Evolutionary conservation across 1,284 basidiomycete species (phyloP).

Genomic region (Tilletiopsis washingtonensis): DNA sequence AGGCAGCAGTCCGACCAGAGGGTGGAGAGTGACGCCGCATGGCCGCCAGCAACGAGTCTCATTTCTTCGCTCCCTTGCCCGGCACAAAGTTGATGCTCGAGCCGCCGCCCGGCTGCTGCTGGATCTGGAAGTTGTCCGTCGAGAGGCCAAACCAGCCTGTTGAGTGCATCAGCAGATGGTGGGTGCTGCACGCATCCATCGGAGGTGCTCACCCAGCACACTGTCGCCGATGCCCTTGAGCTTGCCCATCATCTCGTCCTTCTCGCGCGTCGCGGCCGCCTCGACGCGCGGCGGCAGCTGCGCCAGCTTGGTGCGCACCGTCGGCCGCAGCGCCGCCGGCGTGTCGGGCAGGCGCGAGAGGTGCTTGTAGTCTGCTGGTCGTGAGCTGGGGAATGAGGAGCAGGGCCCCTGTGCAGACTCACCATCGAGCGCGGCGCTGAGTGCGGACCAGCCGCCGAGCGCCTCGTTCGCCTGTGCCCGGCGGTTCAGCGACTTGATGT

Average conservation of each 20-base stretch:
- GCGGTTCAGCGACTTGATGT: slow-evolving; percentile 79
- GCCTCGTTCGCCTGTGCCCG: slow-evolving; percentile 75
- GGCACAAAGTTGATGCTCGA: slow-evolving; percentile 78
- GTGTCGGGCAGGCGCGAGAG: slow-evolving; percentile 61
- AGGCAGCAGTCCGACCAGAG: too few relatives aligned
- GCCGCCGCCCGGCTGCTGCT: slow-evolving; percentile 68
- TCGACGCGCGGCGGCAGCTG: slow-evolving; percentile 58
- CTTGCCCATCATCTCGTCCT: slow-evolving; percentile 83
- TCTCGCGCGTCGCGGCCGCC: slow-evolving; percentile 74
- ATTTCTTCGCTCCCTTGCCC: neutral
- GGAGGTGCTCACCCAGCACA: slow-evolving; percentile 65
- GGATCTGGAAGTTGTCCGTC: slow-evolving; percentile 70
- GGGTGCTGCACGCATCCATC: too few relatives aligned
- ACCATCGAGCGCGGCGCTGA: slow-evolving; percentile 79
- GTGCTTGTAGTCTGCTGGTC: slow-evolving; percentile 53
- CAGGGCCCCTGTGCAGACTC: slow-evolving; percentile 10
- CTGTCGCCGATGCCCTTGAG: slow-evolving; percentile 86
- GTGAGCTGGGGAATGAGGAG: neutral
- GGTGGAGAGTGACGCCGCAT: too few relatives aligned
- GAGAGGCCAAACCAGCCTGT: slow-evolving; percentile 46
- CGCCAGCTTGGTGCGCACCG: slow-evolving; percentile 8
- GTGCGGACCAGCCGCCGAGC: slow-evolving; percentile 70
- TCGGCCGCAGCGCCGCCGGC: slow-evolving; percentile 52
- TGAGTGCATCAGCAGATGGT: neutral
- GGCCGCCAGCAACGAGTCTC: too few relatives aligned